These are phyloP conservation scores for Mallotus japonicus DNA, from an alignment of 441 rosid genomes.

Conservation along the genomic window DNA sequence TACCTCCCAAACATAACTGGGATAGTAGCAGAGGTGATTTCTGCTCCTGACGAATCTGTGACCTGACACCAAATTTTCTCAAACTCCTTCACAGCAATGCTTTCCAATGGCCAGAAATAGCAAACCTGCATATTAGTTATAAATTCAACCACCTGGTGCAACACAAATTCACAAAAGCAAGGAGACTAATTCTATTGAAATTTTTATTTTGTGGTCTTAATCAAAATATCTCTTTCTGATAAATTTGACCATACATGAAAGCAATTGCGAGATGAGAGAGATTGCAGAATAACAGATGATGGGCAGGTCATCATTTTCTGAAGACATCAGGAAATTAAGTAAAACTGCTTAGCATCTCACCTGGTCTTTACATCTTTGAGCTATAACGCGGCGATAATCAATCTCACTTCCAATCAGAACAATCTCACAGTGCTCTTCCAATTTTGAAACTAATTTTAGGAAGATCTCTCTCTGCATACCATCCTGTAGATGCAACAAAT, in stretches of 20 bases:
- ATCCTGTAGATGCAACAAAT: constrained; percentile 50
- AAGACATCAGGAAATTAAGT: constrained; percentile 6
- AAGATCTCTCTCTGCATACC: constrained; percentile 93
- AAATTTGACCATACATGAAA: not conserved
- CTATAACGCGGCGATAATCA: constrained; percentile 78
- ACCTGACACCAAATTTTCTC: constrained; percentile 67
- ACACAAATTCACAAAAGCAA: not conserved
- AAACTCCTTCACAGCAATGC: constrained; percentile 44
- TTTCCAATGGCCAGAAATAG: constrained; percentile 71
- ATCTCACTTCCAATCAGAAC: constrained; percentile 74
- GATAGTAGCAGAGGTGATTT: constrained; percentile 53
- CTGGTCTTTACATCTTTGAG: constrained; percentile 49
- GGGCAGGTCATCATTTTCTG: not conserved
- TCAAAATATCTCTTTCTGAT: not conserved
- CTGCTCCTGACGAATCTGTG: constrained; percentile 53
- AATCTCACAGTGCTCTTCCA: constrained; percentile 76
- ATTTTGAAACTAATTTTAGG: constrained; percentile 56
- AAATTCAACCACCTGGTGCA: constrained; percentile 23
- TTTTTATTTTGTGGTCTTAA: not conserved
- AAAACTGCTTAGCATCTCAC: constrained; percentile 30
- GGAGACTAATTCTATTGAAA: not conserved
- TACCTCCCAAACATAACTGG: constrained; percentile 97
- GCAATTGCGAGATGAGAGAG: not conserved
- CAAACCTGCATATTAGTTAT: constrained; percentile 50
- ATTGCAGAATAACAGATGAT: not conserved